Base-by-base conservation (phyloP, 1,284 basidiomycete species). In the Ceratobasidium sp. region DNA sequence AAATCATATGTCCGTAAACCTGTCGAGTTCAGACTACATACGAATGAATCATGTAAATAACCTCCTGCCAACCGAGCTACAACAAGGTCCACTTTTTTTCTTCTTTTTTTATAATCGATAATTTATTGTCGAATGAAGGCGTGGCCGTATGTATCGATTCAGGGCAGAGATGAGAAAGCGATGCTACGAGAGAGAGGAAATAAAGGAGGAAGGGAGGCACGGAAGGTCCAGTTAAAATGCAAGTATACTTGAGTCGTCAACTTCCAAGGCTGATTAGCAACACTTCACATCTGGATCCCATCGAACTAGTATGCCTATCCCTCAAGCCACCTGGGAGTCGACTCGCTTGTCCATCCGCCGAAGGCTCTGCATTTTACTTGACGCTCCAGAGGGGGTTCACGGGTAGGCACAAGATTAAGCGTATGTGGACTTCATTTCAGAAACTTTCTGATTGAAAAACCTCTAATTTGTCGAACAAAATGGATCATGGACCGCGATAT, bases 251-350 rank as follows among this genome's bases (percentile, higher is more conserved):
- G 98, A 86, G 91, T 92, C 83, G 89, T 90, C 81, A 98, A 98
- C 86, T 88, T 98, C 81, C 84, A 88, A 20, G 87, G 91, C 12
- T 92, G 95, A 28, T 89, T 97, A 79, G 87, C 93, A 80, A 94
- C 94, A 44, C 90, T 95, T 83, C 91, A 98, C 79, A 98, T 88
- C 96, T 98, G 92, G 95, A 95, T 69, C 93, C 91, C 81, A 94
- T 98, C 77, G 90, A 90, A 10, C 89, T 98, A 23, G n/a, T 98
- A 23, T 98, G 97, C 86, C 95, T 97, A 23, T 94, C 96, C 1
- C 88, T 98, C 91, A 3, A 97, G 97, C 33, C 95, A 97, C 86
- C 91, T 98, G 84, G 96, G 94, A 69, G 94, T 98, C 15, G 97
- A 98, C 86, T 92, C 91, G 81, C 91, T 98, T 88, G 94, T 98